Conservation (phyloP, 257 asterid genomes). For the Capsicum pubescens region DNA sequence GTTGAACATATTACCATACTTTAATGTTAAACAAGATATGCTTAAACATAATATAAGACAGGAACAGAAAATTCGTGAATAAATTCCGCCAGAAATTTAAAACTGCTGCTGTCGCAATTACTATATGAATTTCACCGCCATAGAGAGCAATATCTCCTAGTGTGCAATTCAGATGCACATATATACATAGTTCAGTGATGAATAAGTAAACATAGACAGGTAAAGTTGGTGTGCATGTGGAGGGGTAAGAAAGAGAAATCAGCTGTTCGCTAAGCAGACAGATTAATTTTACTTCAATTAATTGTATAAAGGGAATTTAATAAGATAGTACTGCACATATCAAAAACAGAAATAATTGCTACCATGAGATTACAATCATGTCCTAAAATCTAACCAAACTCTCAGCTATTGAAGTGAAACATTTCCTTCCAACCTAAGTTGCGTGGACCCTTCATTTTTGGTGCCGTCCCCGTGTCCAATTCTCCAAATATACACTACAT, state of each 20-base stretch:
- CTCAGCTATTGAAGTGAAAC: background rate
- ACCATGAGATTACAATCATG: background rate
- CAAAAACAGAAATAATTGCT: background rate
- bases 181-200: background rate
- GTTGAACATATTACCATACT: conserved; percentile 14
- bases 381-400: conserved; percentile 11
- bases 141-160: background rate
- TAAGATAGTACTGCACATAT: background rate
- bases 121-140: background rate
- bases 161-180: background rate
- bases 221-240: conserved; percentile 1
- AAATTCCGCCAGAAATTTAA: background rate
- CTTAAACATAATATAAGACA: background rate
- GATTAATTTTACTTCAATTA: background rate
- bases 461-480: no score
- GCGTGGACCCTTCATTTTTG: no score
- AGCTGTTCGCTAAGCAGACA: background rate
- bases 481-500: no score
- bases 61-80: background rate
- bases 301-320: background rate
- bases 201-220: conserved; percentile 18
- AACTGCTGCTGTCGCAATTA: background rate
- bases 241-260: background rate
- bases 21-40: background rate
- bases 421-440: background rate